Conservation (phyloP, 805 yeast species). For the Candida arabinofermentans region DNA sequence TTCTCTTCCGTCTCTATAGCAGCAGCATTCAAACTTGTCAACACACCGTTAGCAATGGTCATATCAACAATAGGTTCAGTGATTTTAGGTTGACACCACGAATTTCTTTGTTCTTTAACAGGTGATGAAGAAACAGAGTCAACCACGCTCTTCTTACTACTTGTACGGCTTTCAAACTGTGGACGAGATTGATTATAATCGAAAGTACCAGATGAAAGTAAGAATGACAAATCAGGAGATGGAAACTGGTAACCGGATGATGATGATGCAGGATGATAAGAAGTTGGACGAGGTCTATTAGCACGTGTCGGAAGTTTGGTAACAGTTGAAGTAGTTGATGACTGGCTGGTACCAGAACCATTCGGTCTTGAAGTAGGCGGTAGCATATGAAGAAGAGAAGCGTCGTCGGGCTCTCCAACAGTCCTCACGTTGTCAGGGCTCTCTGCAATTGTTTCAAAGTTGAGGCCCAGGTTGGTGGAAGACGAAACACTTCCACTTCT, state of each 20-base stretch:
- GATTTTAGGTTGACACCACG: conserved; percentile 27
- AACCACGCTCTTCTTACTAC: conserved; percentile 11
- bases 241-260: conserved; percentile 23
- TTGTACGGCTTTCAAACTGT: conserved; percentile 13
- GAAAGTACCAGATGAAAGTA: conserved; percentile 22
- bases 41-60: conserved; percentile 30
- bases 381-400: no score
- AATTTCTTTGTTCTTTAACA: conserved; percentile 25
- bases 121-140: conserved; percentile 26
- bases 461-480: conserved; percentile 6
- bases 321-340: conserved; percentile 13
- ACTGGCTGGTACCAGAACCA: no score
- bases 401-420: conserved; percentile 1
- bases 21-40: conserved; percentile 17
- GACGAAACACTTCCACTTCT: conserved; percentile 16
- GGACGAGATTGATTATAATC: conserved; percentile 22
- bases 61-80: conserved; percentile 31
- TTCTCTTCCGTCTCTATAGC: conserved; percentile 2
- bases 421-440: conserved; percentile 31
- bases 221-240: conserved; percentile 28
- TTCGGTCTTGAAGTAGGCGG: conserved; percentile 27
- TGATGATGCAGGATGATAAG: conserved; percentile 68
- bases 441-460: conserved; percentile 44
- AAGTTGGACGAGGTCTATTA: conserved; percentile 76
- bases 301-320: conserved; percentile 29